Evolutionary conservation across 805 yeast genomes (phyloP), one percentile per base, ranked within the genome.

Genomic region (Clavispora carvajalis): DNA sequence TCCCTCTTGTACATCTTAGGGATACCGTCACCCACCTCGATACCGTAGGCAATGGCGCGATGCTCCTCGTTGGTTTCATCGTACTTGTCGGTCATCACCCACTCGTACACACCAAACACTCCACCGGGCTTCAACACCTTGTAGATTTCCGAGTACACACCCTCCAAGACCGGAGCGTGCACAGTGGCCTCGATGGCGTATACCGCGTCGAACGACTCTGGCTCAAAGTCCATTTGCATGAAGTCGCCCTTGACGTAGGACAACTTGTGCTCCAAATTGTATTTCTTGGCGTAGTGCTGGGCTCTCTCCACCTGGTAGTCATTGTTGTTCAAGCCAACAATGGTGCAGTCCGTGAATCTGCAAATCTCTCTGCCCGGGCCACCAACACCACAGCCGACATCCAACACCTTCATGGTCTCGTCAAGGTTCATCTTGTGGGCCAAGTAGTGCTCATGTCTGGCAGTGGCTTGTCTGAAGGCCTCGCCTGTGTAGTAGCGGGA

Each of bases 331-430:
- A 91, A 75, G 38, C 99, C 99, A 47, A 85, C 85, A 60, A 91
- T 74, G 54, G 78, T 70, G 69, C 89, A 83, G 56, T 83, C 88
- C 38, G 98, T 84, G 73, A 91, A 91, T 61, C 96, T 80, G 46
- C 84, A 76, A 58, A 91, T 91, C 71, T 93, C 96, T 66, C 97
- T 84, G 17, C 96, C 97, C 57, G 99, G 99, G 33, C 99, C 99
- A 61, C 99, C 99, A 55, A 91, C 96, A 75, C 99, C 99, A 73
- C 99, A 93, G 36, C 99, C 99, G 43, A 91, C 99, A 62, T 91
- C 99, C 53, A 91, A 76, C 13, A 91, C 99, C 58, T 82, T 80
- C 87, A 85, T 85, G 53, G 80, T 77, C 53, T 81, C 85, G 53
- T 73, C 65, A 55, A 91, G 73, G 47, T 85, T 85, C 77, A 90